Percentiles rank a stretch among this genome's conserved stretches.
phyloP scores from a whole-genome alignment of 495 filamentous ascomycete genomes.

The Hypoxylon subgilvum region DNA sequence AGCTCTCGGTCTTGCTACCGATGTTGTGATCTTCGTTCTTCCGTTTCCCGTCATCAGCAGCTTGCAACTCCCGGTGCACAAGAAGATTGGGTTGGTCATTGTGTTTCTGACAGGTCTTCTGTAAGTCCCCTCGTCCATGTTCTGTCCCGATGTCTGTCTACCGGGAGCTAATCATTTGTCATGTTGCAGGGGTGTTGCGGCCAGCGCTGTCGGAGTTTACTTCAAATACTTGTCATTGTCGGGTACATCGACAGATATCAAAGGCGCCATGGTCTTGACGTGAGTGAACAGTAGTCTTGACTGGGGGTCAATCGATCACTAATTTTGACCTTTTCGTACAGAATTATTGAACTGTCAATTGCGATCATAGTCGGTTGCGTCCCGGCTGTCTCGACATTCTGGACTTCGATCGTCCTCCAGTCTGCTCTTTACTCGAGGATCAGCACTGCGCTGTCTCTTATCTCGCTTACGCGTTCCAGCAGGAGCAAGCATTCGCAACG shows the following conservation, averaged over 20 bases:
- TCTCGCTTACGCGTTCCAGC: too few species aligned
- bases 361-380: slow-evolving; percentile 21
- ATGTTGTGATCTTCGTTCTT: slow-evolving; percentile 51
- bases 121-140: slow-evolving; percentile 30
- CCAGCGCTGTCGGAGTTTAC: neutral
- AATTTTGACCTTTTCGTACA: neutral
- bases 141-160: neutral
- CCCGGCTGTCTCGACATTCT: slow-evolving; percentile 2
- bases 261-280: neutral
- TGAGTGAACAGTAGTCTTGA: neutral
- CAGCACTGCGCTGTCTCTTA: too few species aligned
- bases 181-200: slow-evolving; percentile 12
- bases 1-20: slow-evolving; percentile 45
- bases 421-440: too few species aligned
- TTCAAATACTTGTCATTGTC: slow-evolving; percentile 1
- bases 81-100: slow-evolving; percentile 45
- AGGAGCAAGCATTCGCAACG: too few species aligned
- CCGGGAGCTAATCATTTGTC: slow-evolving; percentile 16
- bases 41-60: slow-evolving; percentile 46
- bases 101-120: slow-evolving; percentile 50
- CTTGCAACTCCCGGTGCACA: slow-evolving; percentile 43
- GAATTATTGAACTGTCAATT: slow-evolving; percentile 12
- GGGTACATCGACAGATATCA: neutral
- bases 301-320: neutral
- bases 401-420: too few species aligned